phyloP scores from a whole-genome alignment of 176 grass and related monocot genomes.

The Juncus inflexus region DNA sequence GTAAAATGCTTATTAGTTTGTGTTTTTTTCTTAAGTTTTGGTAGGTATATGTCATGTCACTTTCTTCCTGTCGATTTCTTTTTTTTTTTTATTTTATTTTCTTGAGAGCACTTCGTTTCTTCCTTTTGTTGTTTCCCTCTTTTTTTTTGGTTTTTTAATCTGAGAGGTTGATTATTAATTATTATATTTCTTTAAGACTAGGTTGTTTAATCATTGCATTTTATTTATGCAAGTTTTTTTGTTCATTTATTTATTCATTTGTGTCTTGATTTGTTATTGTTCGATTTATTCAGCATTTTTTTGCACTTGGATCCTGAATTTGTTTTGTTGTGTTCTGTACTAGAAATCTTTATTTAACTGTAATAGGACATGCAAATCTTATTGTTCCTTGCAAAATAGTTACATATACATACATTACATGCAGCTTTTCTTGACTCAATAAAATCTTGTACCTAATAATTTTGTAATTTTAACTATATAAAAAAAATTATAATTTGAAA shows the following conservation, averaged over 20 bases:
- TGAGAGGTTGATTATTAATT: no score
- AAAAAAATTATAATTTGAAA: not conserved
- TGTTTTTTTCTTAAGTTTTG: not conserved
- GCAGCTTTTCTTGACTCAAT: no score
- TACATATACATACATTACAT: no score
- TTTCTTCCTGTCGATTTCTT: not conserved
- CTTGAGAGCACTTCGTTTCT: not conserved
- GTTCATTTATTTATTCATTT: no score
- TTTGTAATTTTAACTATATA: not conserved
- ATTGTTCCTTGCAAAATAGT: no score
- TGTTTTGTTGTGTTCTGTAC: no score
- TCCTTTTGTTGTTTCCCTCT: not conserved
- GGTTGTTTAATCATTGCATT: no score
- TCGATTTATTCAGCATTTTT: not conserved
- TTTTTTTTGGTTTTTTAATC: not conserved
- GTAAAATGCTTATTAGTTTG: not conserved
- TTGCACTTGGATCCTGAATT: not conserved
- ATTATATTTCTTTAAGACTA: no score
- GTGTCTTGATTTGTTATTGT: not conserved
- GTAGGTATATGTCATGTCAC: constrained; percentile 5
- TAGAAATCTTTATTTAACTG: no score
- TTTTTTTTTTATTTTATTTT: constrained; percentile 3
- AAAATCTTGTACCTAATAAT: no score
- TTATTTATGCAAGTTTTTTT: no score
- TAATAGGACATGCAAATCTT: no score